Conservation (phyloP, 805 yeast species). For the Saturnispora galanensis region DNA sequence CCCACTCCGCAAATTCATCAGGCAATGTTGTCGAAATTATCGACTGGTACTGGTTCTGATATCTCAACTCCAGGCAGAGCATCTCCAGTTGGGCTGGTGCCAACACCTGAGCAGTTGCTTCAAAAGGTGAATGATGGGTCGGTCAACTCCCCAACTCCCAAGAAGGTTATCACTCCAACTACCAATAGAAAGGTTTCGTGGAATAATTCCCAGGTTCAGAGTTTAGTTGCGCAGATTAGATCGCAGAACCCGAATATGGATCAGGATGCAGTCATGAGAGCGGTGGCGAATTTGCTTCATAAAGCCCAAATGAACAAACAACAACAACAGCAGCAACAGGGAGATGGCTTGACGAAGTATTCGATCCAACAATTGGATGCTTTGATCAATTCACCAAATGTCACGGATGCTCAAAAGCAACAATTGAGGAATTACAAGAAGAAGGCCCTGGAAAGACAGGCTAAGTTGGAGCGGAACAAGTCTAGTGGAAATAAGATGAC, state of each 20-base stretch:
- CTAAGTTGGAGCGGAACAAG: conserved; percentile 12
- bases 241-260: conserved; percentile 53
- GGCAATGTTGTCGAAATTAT: neutral
- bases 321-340: conserved; percentile 16
- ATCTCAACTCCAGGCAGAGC: neutral
- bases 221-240: conserved; percentile 54
- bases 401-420: conserved; percentile 36
- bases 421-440: conserved; percentile 25
- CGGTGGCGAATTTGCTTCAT: conserved; percentile 57
- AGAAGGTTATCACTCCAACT: conserved; percentile 1
- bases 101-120: conserved; percentile 21
- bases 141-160: conserved; percentile 11
- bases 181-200: conserved; percentile 25
- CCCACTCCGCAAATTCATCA: neutral
- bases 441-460: conserved; percentile 23
- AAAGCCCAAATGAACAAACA: conserved; percentile 33
- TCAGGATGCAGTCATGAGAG: conserved; percentile 54
- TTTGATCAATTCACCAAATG: conserved; percentile 27
- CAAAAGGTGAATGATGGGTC: conserved; percentile 6
- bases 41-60: conserved; percentile 1
- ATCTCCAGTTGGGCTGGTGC: conserved; percentile 11
- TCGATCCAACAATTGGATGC: conserved; percentile 20
- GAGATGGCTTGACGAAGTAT: conserved; percentile 12
- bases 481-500: conserved; percentile 13
- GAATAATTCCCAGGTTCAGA: conserved; percentile 56